Conservation (phyloP, 345 rosid genomes). For the Aegle marmelos region DNA sequence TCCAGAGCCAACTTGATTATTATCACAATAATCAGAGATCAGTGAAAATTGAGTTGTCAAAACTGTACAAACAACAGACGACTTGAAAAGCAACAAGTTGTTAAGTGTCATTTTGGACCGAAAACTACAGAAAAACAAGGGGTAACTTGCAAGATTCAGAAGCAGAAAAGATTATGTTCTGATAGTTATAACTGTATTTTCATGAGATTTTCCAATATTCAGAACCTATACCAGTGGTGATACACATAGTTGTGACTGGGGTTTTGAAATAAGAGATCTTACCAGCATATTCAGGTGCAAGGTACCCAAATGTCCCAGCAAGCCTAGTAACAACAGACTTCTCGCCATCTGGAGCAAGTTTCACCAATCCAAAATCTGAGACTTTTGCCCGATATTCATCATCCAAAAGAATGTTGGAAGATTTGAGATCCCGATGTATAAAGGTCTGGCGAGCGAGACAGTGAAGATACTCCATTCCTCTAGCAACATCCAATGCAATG, state of each 20-base stretch:
- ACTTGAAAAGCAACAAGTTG: not conserved
- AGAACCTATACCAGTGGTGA: not conserved
- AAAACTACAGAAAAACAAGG: not conserved
- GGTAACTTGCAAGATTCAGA: not conserved
- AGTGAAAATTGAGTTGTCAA: not conserved
- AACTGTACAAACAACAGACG: not conserved
- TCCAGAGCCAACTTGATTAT: not conserved
- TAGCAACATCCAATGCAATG: conserved; percentile 54
- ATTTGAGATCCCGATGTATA: conserved; percentile 59
- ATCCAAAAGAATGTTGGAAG: conserved; percentile 53
- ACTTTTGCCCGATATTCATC: conserved; percentile 51
- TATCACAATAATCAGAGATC: not conserved
- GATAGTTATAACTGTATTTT: not conserved
- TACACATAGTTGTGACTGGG: not conserved
- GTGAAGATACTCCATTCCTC: conserved; percentile 63
- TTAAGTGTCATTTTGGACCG: not conserved
- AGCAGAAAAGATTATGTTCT: not conserved
- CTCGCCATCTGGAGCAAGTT: conserved; percentile 49
- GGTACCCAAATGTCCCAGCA: conserved; percentile 63
- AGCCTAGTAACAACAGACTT: conserved; percentile 46
- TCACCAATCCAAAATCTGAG: conserved; percentile 58
- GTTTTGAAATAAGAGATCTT: conserved; percentile 1
- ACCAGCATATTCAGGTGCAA: conserved; percentile 70
- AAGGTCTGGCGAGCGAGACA: conserved; percentile 41
- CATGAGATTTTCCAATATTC: not conserved